Conservation (phyloP, 1,284 basidiomycete species). For the Puccinia hordei region DNA sequence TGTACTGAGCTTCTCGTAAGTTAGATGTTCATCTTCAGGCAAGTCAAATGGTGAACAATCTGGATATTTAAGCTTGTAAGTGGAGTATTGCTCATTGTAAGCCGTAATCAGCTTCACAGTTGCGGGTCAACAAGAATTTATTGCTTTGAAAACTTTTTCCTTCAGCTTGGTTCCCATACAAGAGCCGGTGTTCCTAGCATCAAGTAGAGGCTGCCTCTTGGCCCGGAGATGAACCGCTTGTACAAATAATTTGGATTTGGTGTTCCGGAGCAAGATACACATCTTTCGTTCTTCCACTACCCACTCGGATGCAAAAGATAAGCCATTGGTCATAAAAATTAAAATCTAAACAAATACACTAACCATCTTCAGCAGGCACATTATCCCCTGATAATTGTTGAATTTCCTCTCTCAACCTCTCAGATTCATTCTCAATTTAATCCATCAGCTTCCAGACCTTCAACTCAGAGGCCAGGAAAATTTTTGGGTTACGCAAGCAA, state of each 20-base stretch:
- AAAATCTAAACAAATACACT: not conserved
- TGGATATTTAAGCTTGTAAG: not conserved
- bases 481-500: not conserved
- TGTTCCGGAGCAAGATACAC: not conserved
- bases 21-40: not conserved
- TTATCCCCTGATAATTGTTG: not conserved
- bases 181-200: conserved; percentile 4
- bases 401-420: not conserved
- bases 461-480: not conserved
- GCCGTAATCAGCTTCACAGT: not conserved
- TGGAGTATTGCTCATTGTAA: not conserved
- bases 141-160: conserved; percentile 9
- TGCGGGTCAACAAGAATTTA: not conserved
- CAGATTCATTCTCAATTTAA: not conserved
- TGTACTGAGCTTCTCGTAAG: not conserved
- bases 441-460: conserved; percentile 4
- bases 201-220: conserved; percentile 4
- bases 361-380: not conserved
- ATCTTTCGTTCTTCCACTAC: not conserved
- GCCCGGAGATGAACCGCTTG: not conserved
- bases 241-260: not conserved
- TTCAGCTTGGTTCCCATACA: not conserved
- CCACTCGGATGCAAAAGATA: too few species aligned
- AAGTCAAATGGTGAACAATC: not conserved
- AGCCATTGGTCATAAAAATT: not conserved